Evolutionary conservation across 1,284 basidiomycete species (phyloP).

Genomic region (Boletus semigastroideus): DNA sequence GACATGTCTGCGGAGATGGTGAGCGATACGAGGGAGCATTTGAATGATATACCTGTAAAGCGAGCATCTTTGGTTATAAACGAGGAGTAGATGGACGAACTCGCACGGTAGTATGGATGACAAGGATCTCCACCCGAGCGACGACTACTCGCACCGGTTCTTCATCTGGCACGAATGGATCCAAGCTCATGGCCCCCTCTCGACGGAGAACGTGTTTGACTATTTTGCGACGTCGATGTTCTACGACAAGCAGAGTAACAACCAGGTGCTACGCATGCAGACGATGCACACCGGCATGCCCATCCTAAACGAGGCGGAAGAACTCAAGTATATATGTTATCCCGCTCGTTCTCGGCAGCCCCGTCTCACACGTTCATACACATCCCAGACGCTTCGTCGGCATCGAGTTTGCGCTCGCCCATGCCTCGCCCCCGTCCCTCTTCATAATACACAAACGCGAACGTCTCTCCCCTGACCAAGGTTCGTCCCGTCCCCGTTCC

Average conservation of each 20-base stretch:
- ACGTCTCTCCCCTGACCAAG: constrained; percentile 75
- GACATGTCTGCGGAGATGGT: no score
- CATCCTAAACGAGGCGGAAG: constrained; percentile 71
- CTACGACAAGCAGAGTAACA: constrained; percentile 88
- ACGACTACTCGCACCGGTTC: constrained; percentile 76
- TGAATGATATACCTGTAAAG: no score
- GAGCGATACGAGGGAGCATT: no score
- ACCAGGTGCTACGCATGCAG: constrained; percentile 87
- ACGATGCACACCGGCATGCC: constrained; percentile 76
- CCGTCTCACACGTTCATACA: constrained; percentile 3
- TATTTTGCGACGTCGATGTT: constrained; percentile 87
- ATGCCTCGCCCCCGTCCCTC: constrained; percentile 71
- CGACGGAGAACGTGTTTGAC: constrained; percentile 75
- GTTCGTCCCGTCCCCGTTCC: constrained; percentile 39
- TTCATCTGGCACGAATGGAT: constrained; percentile 90
- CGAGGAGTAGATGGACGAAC: constrained; percentile 38
- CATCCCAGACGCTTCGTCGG: constrained; percentile 83
- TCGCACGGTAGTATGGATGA: constrained; percentile 46
- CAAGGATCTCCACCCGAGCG: constrained; percentile 71
- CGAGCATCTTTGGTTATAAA: no score
- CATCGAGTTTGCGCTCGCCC: constrained; percentile 79
- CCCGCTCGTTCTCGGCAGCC: not conserved
- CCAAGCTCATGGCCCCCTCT: constrained; percentile 71
- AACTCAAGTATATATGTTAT: constrained; percentile 68
- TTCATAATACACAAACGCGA: constrained; percentile 88